Evolutionary conservation across 352 stramenopile species (phyloP), one percentile per base, ranked within the genome.

Genomic region (Phytophthora parvispora): DNA sequence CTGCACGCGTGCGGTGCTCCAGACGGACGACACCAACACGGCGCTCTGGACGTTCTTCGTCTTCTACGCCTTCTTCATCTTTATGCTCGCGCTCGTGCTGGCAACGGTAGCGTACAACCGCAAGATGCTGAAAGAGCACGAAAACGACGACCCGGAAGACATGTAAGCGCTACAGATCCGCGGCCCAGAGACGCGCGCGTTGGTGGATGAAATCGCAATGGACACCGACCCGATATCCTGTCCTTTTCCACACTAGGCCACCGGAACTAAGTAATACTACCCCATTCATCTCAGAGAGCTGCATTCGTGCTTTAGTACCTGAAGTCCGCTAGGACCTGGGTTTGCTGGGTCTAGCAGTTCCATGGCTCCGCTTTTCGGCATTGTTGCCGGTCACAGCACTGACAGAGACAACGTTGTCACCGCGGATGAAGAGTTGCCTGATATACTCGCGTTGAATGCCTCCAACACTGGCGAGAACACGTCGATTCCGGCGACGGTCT

Each of bases 361-460:
- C 49, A 18, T 16, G 57, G 40, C 36, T 32, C 20, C 13, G 51
- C n/a, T 22, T 53, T 27, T 48, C 31, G 13, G 20, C 22, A 66
- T 25, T 20, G 50, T 73, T 56, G 55, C 34, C 38, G 69, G 25
- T n/a, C 89, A 78, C 64, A 91, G 82, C 52, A 62, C 75, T 83
- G 13, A 83, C 65, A 12, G 75, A 80, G 31, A 99, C 94, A 55
- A 99, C 83, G 72, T 97, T 98, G 70, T 99, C 96, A 13, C 96
- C 96, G 28, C 96, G 84, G 27, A 99, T 82, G 60, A 99, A 90
- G 29, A 99, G 73, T 74, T 98, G 91, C 69, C 94, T 92, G 51
- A 92, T 42, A 56, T 88, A 86, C 38, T 81, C 69, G n/a, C 61
- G 74, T 32, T 73, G 67, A 20, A 51, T 68, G 12, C 74, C 65